Evolutionary conservation across 31 red algal genomes (phyloP), one percentile per base, ranked within the genome.

Genomic region (Porphyra umbilicalis): DNA sequence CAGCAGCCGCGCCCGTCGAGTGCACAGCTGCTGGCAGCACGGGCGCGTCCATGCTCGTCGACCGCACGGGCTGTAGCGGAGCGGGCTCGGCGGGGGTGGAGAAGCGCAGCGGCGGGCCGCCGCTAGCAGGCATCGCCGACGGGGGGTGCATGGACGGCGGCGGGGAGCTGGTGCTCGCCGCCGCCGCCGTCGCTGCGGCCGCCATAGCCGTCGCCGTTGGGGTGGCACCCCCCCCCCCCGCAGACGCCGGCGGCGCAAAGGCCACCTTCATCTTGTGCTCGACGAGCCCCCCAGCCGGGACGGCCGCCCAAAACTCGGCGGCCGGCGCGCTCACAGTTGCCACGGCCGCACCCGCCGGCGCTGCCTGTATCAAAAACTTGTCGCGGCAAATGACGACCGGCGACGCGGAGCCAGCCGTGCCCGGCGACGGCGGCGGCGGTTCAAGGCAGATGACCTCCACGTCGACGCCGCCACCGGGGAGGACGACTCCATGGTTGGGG

Each of bases 361-460:
- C 31, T n/a, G 38, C 81, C 35, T 82, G 81, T 67, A 82, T 35
- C 75, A 82, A 67, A 39, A 82, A 82, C 81, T 82, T 82, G 37
- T 82, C 81, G 8, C 81, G 81, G 37, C 81, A 82, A 39, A 35
- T 39, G 81, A 75, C 35, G 29, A 39, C 57, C 13, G 57, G 57
- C 18, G 57, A 6, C 4, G 11, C 18, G 57, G 57, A 18, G 57
- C 11, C 57, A 7, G 3, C 25, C 25, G 13, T 16, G 14, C 42
- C 57, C 57, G 16, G 25, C 57, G 57, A n/a, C 14, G 57, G 57
- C 20, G 57, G 13, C 2, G 57, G 57, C 57, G 57, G 57, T 29
- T 71, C 57, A 29, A 71, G 57, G 57, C 57, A 71, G 30, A 71
- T 71, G 3, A 75, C 32, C 40, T 82, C 35, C 35, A 77, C 32